phyloP scores from a whole-genome alignment of 441 rosid genomes.

The Isatis lusitanica region DNA sequence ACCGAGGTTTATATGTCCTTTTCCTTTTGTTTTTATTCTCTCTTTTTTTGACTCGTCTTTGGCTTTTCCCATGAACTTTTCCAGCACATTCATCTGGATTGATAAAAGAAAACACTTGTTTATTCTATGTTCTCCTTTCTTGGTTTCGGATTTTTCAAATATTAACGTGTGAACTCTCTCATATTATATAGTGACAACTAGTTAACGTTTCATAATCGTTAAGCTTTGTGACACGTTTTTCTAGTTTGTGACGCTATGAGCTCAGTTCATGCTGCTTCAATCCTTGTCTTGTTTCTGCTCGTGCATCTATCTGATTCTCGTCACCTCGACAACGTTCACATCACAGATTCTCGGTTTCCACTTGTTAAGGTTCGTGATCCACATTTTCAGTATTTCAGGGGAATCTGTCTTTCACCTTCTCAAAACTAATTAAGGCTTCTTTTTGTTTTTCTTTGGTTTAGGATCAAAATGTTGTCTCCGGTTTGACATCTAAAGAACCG shows the following conservation, averaged over 20 bases:
- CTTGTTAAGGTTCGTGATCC: slow-evolving; percentile 22
- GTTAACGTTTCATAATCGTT: slow-evolving; percentile 12
- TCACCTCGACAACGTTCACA: slow-evolving; percentile 22
- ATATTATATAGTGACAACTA: slow-evolving; percentile 24
- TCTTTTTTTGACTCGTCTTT: slow-evolving; percentile 27
- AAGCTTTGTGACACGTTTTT: background rate
- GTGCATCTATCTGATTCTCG: slow-evolving; percentile 33
- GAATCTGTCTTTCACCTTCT: background rate
- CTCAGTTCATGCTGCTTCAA: slow-evolving; percentile 17
- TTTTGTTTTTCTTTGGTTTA: background rate
- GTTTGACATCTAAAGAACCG: slow-evolving; percentile 14
- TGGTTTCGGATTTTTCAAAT: background rate
- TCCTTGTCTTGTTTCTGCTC: slow-evolving; percentile 29
- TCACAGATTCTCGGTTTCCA: slow-evolving; percentile 1
- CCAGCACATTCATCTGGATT: slow-evolving; percentile 34
- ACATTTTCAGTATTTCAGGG: too few species aligned
- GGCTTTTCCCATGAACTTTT: slow-evolving; percentile 31
- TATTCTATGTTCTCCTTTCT: background rate
- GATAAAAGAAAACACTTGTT: slow-evolving; percentile 12
- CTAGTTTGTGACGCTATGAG: slow-evolving; percentile 20
- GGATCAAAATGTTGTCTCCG: slow-evolving; percentile 28
- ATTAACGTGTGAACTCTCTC: slow-evolving; percentile 12
- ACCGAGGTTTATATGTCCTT: slow-evolving; percentile 35
- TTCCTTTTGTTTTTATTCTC: slow-evolving; percentile 29
- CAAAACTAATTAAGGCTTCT: background rate